phyloP scores from a whole-genome alignment of 371 early-diverging fungal genomes.

The Enterospora canceri region DNA sequence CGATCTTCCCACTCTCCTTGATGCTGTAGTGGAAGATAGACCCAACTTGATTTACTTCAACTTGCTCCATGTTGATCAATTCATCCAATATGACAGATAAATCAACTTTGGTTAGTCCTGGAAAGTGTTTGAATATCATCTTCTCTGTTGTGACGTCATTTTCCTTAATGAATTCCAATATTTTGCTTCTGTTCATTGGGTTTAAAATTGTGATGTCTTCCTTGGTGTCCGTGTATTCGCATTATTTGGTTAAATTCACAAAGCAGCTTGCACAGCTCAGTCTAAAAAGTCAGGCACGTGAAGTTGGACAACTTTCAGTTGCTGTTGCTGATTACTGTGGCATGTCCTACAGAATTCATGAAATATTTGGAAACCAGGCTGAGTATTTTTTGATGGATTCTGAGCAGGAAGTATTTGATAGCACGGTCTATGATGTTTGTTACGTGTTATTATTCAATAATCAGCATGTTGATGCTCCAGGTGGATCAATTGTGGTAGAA shows the following conservation, averaged over 20 bases:
- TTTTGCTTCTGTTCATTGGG: conserved; percentile 20
- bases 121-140: conserved; percentile 36
- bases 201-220: neutral
- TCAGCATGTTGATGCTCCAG: neutral
- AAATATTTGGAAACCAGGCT: neutral
- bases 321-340: neutral
- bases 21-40: conserved; percentile 36
- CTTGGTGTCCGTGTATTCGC: neutral
- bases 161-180: conserved; percentile 45
- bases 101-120: conserved; percentile 36
- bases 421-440: neutral
- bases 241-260: neutral
- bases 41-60: conserved; percentile 44
- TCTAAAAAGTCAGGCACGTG: neutral
- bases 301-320: neutral
- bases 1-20: conserved; percentile 2
- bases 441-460: neutral
- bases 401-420: neutral
- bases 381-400: neutral
- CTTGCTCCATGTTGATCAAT: conserved; percentile 29
- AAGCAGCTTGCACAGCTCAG: too few relatives aligned
- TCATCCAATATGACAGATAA: conserved; percentile 36
- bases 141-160: conserved; percentile 50
- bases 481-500: neutral
- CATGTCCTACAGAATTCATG: neutral